Percentiles rank a stretch among this genome's conserved stretches.
phyloP scores from a whole-genome alignment of 768 basidiomycete species.

The Mycena rosella region DNA sequence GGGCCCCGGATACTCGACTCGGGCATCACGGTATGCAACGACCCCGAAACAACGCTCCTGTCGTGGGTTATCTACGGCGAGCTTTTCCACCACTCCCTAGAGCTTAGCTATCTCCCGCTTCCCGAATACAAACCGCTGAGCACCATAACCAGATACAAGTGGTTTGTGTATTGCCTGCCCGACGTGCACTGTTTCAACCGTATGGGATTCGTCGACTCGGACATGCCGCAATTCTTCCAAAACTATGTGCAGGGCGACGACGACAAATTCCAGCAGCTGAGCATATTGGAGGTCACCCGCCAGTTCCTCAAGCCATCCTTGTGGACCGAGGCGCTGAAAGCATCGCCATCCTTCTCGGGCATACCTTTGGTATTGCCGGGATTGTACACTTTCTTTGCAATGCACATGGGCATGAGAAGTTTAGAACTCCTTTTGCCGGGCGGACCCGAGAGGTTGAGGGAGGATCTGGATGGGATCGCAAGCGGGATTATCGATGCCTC shows the following conservation, averaged over 20 bases:
- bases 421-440: conserved; percentile 23
- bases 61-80: conserved; percentile 34
- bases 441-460: conserved; percentile 12
- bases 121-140: conserved; percentile 27
- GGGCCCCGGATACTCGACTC: neutral
- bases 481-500: neutral
- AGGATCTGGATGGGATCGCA: conserved; percentile 20
- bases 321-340: conserved; percentile 13
- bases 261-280: conserved; percentile 25
- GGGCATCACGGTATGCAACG: conserved; percentile 9
- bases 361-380: no score
- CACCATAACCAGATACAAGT: conserved; percentile 30
- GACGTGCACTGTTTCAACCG: conserved; percentile 27
- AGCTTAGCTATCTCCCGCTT: conserved; percentile 21
- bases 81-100: conserved; percentile 31
- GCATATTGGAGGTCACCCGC: conserved; percentile 12
- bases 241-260: conserved; percentile 16
- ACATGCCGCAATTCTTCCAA: conserved; percentile 16
- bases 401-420: conserved; percentile 29
- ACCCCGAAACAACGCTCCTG: conserved; percentile 28
- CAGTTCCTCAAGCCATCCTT: neutral
- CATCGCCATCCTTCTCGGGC: neutral
- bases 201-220: conserved; percentile 18
- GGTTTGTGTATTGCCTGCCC: conserved; percentile 37
- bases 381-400: neutral